Evolutionary conservation across 768 basidiomycete genomes (phyloP), one percentile per base, ranked within the genome.

Genomic region (Xerocomellus dryophilus): DNA sequence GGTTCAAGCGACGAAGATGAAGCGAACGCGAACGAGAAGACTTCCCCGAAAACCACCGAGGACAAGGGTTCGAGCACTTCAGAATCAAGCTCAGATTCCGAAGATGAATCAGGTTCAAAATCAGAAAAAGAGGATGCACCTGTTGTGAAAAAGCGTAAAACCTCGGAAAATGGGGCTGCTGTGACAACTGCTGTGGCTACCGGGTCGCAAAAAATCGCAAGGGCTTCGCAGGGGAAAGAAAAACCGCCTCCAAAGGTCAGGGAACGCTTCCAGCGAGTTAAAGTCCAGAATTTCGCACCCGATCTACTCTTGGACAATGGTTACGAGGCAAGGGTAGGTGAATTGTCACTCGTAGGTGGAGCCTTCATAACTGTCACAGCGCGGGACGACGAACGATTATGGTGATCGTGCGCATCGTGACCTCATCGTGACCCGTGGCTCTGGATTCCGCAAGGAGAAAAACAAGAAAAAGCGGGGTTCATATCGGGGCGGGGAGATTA

Each of bases 401-500:
- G 96, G 96, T 18, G 86, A 84, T 29, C 80, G 79, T 50, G 96
- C 96, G 0, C 84, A 86, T 59, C 78, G 80, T 36, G 97, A 98
- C 71, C 75, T 99, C 57, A 88, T 96, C 58, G 90, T 94, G 25
- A 98, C 96, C 4, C 83, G 94, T 2, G 96, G 96, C 3, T 88
- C 90, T 44, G 93, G 93, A 3, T 99, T 99, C 78, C 81, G 93
- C 50, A 99, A 98, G 73, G 96, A 97, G 79, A 99, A 99, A 74
- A 98, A 97, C 76, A 99, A 98, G 83, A 98, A 98, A 76, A 99
- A 99, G 75, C 78, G 90, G 62, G 96, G 94, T 4, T 93, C 88
- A 56, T 98, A 98, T 72, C 82, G 83, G 42, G 94, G 96, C 12
- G 96, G 96, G 38, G 91, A 95, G 66, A 99, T 99, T 56, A 96